phyloP scores from a whole-genome alignment of 805 yeast genomes.

The Saccharomycopsis fodiens region DNA sequence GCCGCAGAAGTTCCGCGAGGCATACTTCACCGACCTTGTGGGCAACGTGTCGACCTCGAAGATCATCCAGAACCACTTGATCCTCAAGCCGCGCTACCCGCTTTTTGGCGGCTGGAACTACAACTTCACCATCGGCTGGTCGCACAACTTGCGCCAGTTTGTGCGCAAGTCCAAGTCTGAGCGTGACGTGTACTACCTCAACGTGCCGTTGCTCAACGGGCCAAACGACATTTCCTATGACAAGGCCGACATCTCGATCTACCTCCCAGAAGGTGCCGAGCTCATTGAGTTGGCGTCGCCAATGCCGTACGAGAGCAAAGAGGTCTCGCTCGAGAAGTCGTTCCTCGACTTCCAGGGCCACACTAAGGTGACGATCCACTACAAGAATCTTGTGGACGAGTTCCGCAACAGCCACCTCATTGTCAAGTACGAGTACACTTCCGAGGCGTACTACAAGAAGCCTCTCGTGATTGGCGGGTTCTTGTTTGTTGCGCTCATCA shows the following conservation, averaged over 20 bases:
- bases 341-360: slow-evolving; percentile 81
- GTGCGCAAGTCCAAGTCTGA: slow-evolving; percentile 35
- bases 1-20: slow-evolving; percentile 46
- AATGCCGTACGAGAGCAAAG: slow-evolving; percentile 29
- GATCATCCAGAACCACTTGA: slow-evolving; percentile 32
- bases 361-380: slow-evolving; percentile 56
- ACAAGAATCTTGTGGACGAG: slow-evolving; percentile 60
- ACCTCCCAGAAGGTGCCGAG: slow-evolving; percentile 83
- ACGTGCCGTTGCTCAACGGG: slow-evolving; percentile 68
- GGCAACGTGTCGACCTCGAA: slow-evolving; percentile 86
- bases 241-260: slow-evolving; percentile 49
- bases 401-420: slow-evolving; percentile 47
- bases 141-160: slow-evolving; percentile 46
- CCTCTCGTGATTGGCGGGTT: slow-evolving; percentile 60
- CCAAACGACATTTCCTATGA: slow-evolving; percentile 65
- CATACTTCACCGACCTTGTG: slow-evolving; percentile 80
- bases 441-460: slow-evolving; percentile 47
- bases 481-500: slow-evolving; percentile 50
- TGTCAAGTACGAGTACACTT: slow-evolving; percentile 56
- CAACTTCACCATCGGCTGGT: slow-evolving; percentile 96
- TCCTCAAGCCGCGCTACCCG: slow-evolving; percentile 86
- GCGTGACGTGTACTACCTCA: slow-evolving; percentile 46
- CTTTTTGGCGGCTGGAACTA: slow-evolving; percentile 93
- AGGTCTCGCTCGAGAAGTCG: slow-evolving; percentile 34
- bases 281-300: slow-evolving; percentile 52